Evolutionary conservation across 2,329 filamentous ascomycete species (phyloP), one percentile per base, ranked within the genome.

Genomic region (Elsinoe australis): DNA sequence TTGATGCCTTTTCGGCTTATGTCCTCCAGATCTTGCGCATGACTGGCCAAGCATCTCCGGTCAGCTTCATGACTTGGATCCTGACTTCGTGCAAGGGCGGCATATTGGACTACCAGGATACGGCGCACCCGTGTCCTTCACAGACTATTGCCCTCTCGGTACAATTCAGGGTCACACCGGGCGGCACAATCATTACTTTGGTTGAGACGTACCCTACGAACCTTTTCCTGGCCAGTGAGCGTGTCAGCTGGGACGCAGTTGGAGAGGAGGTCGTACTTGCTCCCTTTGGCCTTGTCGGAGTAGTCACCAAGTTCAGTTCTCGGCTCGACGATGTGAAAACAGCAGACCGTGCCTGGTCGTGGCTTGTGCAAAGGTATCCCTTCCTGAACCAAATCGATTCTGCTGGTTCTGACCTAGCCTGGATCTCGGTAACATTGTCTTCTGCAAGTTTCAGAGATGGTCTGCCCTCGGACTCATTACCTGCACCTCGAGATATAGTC

Each of bases 371-470:
- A 3, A 18, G 26, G n/a, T 48, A 31, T n/a, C 33, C 22, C 15
- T 48, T 48, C 18, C 45, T 48, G 5, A 5, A 17, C 14, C 19
- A 24, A 14, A 21, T 21, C 17, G 34, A 48, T 18, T 21, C 21
- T 7, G 14, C 32, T 18, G 15, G 18, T 22, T 22, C 42, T 35
- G 24, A 12, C 14, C 21, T 26, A 21, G n/a, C 51, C 17, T 21
- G 52, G 52, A 41, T 52, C 28, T 14, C 35, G 15, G 22, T 29
- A 9, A 42, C 21, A 18, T 28, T 39, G 9, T 41, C 34, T 49
- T 35, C 14, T 32, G 9, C 18, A 18, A 32, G 41, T 12, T n/a
- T 51, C n/a, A 35, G 19, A 31, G 44, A 47, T 35, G 29, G 17
- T 18, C 26, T 31, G 3, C 10, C 9, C 17, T 14, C 28, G n/a